Percentiles rank a stretch among this genome's conserved stretches.
Evolutionary conservation across 768 basidiomycete genomes (phyloP).

Genomic region (Arthromyces matolae): DNA sequence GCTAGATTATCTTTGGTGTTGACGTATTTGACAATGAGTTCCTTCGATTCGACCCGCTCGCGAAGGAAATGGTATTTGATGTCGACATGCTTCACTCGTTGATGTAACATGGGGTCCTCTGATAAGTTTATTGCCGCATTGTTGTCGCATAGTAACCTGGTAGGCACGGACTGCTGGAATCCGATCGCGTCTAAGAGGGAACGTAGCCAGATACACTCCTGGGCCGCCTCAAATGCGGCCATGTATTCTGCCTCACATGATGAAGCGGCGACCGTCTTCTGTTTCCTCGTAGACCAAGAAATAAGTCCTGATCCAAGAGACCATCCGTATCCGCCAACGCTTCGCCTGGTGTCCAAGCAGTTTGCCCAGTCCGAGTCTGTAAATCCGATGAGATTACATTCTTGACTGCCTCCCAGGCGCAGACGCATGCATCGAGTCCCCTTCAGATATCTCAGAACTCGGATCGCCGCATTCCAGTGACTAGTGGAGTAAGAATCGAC

Average conservation of each 20-base stretch:
- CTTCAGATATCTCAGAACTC: neutral
- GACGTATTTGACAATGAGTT: neutral
- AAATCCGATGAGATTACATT: neutral
- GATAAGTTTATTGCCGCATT: neutral
- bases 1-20: neutral
- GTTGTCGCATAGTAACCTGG: neutral
- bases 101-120: no score
- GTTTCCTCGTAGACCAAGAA: no score
- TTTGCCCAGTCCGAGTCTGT: neutral
- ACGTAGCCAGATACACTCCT: neutral
- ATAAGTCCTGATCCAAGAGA: neutral
- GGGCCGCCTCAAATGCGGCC: neutral
- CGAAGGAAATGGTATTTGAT: no score
- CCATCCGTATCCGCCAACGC: neutral
- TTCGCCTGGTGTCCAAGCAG: no score
- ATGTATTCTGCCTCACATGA: neutral
- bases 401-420: neutral
- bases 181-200: neutral
- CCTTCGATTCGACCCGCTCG: no score
- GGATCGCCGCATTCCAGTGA: slow-evolving; percentile 7
- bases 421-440: neutral
- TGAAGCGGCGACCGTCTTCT: neutral
- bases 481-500: neutral
- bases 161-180: neutral
- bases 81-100: no score